A percentile compares a stretch with the other conserved stretches of the same genome.
These are phyloP conservation scores for Pinus albicaulis DNA, from an alignment of 75 land plant genomes.

Conservation along the genomic window DNA sequence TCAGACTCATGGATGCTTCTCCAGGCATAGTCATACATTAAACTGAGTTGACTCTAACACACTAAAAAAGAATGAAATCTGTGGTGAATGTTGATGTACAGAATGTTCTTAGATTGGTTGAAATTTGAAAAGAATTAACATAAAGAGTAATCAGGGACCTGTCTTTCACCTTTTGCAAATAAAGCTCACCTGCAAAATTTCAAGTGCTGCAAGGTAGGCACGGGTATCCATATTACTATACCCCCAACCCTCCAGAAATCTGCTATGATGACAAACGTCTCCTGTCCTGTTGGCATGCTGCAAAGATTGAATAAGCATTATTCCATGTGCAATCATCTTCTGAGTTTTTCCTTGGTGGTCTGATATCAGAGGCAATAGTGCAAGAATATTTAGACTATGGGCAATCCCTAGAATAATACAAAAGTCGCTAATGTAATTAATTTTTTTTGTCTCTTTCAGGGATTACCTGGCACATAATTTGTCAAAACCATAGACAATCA, in stretches of 20 bases:
- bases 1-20: background rate
- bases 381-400: background rate
- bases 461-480: constrained; percentile 9
- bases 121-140: background rate
- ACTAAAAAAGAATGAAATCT: background rate
- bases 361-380: background rate
- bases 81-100: background rate
- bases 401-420: background rate
- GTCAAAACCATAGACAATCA: constrained; percentile 29
- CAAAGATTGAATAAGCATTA: background rate
- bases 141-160: background rate
- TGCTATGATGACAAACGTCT: constrained; percentile 30
- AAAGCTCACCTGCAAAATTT: constrained; percentile 36
- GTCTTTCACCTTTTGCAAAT: background rate
- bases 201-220: constrained; percentile 19
- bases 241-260: constrained; percentile 29
- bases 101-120: background rate
- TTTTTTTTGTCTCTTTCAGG: background rate
- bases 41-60: background rate
- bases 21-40: background rate
- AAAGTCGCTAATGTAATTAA: constrained; percentile 10
- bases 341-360: background rate
- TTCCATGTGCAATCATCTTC: background rate
- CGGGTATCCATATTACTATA: constrained; percentile 27
- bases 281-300: constrained; percentile 8